phyloP scores from a whole-genome alignment of 768 basidiomycete genomes.

The Macrolepiota albuminosa region DNA sequence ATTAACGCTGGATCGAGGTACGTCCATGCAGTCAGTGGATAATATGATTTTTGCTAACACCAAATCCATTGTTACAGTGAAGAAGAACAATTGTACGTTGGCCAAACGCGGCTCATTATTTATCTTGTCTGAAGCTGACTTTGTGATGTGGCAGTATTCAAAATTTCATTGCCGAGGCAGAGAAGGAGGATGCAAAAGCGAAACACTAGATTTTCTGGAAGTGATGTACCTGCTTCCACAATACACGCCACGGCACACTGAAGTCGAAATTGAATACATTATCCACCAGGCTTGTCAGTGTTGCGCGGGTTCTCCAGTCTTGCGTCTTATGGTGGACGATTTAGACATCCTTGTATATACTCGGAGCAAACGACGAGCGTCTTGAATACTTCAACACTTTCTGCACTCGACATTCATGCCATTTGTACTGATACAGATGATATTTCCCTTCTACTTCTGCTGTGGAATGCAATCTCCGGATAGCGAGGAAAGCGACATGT shows the following conservation, averaged over 20 bases:
- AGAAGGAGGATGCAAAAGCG: constrained; percentile 60
- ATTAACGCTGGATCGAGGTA: constrained; percentile 66
- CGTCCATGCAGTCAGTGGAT: constrained; percentile 22
- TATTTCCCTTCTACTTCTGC: not conserved
- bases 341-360: not conserved
- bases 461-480: not conserved
- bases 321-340: not conserved
- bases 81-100: constrained; percentile 78
- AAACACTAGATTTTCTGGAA: constrained; percentile 34
- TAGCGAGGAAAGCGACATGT: not conserved
- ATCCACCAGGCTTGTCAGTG: not conserved
- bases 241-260: constrained; percentile 7
- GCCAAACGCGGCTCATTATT: not conserved
- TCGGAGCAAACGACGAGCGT: not conserved
- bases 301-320: not conserved
- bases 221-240: constrained; percentile 9
- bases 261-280: constrained; percentile 2
- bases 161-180: constrained; percentile 77
- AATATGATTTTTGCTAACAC: constrained; percentile 7
- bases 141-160: constrained; percentile 59
- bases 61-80: constrained; percentile 43
- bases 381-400: not conserved
- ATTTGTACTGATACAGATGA: too few relatives aligned
- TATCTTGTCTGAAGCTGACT: constrained; percentile 18
- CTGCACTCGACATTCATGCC: not conserved